Percentiles rank a stretch among this genome's conserved stretches.
Evolutionary conservation across 495 filamentous ascomycete species (phyloP).

Genomic region (Tricharina praecox): DNA sequence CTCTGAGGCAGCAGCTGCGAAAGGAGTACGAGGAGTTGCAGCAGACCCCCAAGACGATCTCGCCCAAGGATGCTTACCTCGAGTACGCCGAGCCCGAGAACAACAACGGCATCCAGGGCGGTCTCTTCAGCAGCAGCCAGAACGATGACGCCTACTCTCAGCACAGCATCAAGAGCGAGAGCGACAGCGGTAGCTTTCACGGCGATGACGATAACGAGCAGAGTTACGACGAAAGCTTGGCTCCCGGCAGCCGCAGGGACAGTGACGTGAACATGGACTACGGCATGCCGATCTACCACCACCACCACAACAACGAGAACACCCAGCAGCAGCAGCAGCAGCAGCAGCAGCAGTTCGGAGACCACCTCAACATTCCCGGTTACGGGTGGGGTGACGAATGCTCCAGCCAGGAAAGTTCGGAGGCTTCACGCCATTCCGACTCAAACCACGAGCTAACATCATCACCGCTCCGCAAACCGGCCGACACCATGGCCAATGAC

Average conservation of each 20-base stretch:
- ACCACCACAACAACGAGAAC: too few relatives aligned
- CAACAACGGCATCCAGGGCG: constrained; percentile 34
- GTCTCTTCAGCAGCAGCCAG: constrained; percentile 17
- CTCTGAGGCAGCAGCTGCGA: constrained; percentile 36
- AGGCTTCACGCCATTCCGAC: constrained; percentile 15
- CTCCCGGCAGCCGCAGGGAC: constrained; percentile 30
- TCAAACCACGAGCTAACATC: constrained; percentile 10
- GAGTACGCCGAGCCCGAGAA: constrained; percentile 65
- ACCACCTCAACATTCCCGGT: constrained; percentile 1
- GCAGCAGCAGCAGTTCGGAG: constrained; percentile 9
- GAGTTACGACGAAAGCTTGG: constrained; percentile 28
- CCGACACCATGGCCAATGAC: constrained; percentile 49
- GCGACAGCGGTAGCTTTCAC: constrained; percentile 24
- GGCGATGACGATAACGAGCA: constrained; percentile 26
- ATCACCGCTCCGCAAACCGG: constrained; percentile 32
- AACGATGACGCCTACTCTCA: constrained; percentile 24
- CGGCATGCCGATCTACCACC: constrained; percentile 9
- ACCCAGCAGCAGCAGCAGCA: too few relatives aligned
- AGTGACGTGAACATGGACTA: constrained; percentile 27
- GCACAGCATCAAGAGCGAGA: constrained; percentile 19
- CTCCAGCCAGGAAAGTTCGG: constrained; percentile 27
- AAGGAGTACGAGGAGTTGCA: constrained; percentile 29
- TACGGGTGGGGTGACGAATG: constrained; percentile 16
- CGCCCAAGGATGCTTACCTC: constrained; percentile 79
- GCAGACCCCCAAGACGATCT: constrained; percentile 68